Evolutionary conservation across 768 basidiomycete genomes (phyloP).

Genomic region (Leccinum variicolor): DNA sequence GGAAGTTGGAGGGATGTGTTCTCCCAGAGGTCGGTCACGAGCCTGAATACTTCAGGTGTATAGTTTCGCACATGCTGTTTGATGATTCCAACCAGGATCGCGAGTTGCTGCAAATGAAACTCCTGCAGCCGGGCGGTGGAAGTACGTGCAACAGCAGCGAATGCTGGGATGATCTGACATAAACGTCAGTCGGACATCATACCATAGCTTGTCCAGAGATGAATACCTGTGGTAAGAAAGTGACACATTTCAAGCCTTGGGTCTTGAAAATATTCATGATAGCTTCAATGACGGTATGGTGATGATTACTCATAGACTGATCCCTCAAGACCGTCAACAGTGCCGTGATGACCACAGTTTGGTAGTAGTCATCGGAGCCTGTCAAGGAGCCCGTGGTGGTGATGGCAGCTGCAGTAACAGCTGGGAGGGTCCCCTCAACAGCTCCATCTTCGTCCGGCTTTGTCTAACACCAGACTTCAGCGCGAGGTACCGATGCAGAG

Average conservation of each 20-base stretch:
- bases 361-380: constrained; percentile 93
- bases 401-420: constrained; percentile 67
- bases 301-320: constrained; percentile 78
- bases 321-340: constrained; percentile 87
- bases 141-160: constrained; percentile 80
- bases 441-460: constrained; percentile 63
- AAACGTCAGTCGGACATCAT: constrained; percentile 8
- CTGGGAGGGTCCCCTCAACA: constrained; percentile 55
- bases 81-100: constrained; percentile 93
- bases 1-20: constrained; percentile 80
- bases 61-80: constrained; percentile 96
- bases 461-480: constrained; percentile 34
- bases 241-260: constrained; percentile 93
- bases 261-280: constrained; percentile 99
- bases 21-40: constrained; percentile 92
- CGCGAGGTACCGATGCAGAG: neutral
- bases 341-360: constrained; percentile 89
- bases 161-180: constrained; percentile 87
- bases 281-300: constrained; percentile 93
- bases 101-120: constrained; percentile 92
- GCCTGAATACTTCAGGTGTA: constrained; percentile 76
- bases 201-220: neutral
- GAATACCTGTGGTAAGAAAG: constrained; percentile 86
- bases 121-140: constrained; percentile 84
- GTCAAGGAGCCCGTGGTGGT: constrained; percentile 58